Evolutionary conservation across 192 early-diverging fungal species (phyloP), one percentile per base, ranked within the genome.

Genomic region (Diversispora eburnea): DNA sequence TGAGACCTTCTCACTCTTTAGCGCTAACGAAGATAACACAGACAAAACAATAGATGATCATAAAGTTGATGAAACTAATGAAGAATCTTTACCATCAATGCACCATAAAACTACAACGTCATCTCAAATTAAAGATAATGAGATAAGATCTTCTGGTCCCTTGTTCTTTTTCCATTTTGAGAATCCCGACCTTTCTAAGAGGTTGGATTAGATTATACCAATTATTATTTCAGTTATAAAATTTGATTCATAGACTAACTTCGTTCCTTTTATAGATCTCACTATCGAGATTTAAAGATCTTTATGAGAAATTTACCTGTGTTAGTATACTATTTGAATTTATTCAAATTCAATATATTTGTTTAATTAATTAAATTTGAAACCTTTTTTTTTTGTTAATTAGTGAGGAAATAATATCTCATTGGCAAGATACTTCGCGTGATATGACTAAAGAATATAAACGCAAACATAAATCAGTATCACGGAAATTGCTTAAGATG

Each of bases 361-460:
- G 17, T 15, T 55, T 25, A 33, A 8, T 9, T 33, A 41, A 10
- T 7, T 54, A 52, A 6, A 13, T 41, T 43, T 20, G 6, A 43
- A 15, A 22, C 17, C 15, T 13, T 20, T 19, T 49, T 10, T 42
- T 67, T 19, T 12, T n/a, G 22, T 58, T 8, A 75, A 72, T 13
- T 56, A 88, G 87, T 60, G 88, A 85, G 57, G 80, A 88, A 61
- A 81, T 89, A 33, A 84, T 79, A 19, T 64, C 77, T 5, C 56
- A 82, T 22, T 89, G 86, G 86, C 83, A 89, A 70, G 79, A 82
- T 54, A 78, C 73, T 17, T 76, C 83, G 5, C 77, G 83, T 57
- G 81, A 88, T 33, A 73, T 89, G 74, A 89, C 88, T 0, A 79
- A 83, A 56, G 88, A 88, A 33, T 89, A 86, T 76, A 89, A 89